Evolutionary conservation across 306 rosid genomes (phyloP), one percentile per base, ranked within the genome.

Genomic region (Hippophae gyantsensis): DNA sequence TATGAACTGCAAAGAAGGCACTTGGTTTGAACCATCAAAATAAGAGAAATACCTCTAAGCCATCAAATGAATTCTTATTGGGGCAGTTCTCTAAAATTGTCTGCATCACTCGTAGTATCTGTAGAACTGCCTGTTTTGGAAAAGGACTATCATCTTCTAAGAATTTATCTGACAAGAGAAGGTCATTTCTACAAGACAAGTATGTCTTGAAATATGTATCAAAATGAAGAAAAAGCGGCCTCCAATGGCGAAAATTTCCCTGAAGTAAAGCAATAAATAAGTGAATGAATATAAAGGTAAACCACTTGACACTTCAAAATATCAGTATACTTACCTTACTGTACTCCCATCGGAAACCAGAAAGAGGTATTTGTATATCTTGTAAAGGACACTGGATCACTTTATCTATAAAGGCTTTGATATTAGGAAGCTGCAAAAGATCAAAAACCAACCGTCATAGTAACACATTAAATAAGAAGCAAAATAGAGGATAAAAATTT

Each of bases 191-290:
- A 85, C 78, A 67, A 45, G 87, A 80, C 72, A 87, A 73, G 71
- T 79, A 81, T 50, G 98, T 72, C 87, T 90, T 90, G 89, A 90
- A 90, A 83, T 90, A 90, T 65, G 89, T 79, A 74, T 85, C 96
- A 74, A 90, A 87, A 78, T 87, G 96, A 68, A 79, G 87, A 63
- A 90, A 80, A 67, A 90, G 78, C 3, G 90, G 96, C 76, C 96
- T 87, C 98, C 98, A 90, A 68, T 90, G 96, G 76, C 85, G 82
- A 76, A 87, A 90, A 79, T 90, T 90, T 60, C 98, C 98, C 98
- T 90, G 84, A 68, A 69, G 38, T 63, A 66, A 76, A 56, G 23
- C 57, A 76, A 64, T 48, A 53, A 7, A 52, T 65, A 44, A 82
- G 74, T 58, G 45, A 65, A 27, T 54, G 49, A 32, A 44, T 10